Percentiles rank a stretch among this genome's conserved stretches.
Conservation (phyloP, 2,329 filamentous ascomycete genomes). For the Xylaria sp. region DNA sequence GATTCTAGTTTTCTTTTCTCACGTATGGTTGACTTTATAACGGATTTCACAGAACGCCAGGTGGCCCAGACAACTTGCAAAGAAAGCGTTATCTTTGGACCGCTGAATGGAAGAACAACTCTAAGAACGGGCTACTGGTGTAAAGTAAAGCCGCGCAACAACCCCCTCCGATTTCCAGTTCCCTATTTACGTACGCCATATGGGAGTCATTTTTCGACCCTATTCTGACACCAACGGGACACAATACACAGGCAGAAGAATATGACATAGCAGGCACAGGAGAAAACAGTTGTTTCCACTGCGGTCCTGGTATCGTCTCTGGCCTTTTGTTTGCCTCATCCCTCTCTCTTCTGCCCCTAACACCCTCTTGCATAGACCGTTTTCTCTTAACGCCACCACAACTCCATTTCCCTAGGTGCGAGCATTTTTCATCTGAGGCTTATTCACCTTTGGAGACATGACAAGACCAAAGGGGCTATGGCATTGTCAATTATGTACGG, state of each 20-base stretch:
- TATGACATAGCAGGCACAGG: conserved; percentile 11
- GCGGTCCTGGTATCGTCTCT: conserved; percentile 16
- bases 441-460: conserved; percentile 18
- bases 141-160: conserved; percentile 41
- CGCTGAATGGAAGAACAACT: conserved; percentile 36
- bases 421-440: conserved; percentile 20
- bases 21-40: background rate
- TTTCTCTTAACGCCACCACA: conserved; percentile 29
- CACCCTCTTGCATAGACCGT: conserved; percentile 23
- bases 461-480: conserved; percentile 31
- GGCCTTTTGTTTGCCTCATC: conserved; percentile 16
- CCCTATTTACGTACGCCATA: conserved; percentile 45
- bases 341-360: conserved; percentile 16
- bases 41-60: conserved; percentile 9
- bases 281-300: conserved; percentile 13
- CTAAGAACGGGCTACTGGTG: conserved; percentile 45
- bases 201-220: conserved; percentile 35
- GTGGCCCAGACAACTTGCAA: conserved; percentile 18
- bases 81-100: conserved; percentile 31
- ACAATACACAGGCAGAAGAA: conserved; percentile 37
- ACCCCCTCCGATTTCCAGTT: conserved; percentile 41
- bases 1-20: conserved; percentile 10
- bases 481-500: conserved; percentile 45
- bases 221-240: conserved; percentile 38
- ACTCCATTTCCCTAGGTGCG: conserved; percentile 30